Evolutionary conservation across 495 filamentous ascomycete genomes (phyloP).

Genomic region (Paragyromitra xinjiangensis): DNA sequence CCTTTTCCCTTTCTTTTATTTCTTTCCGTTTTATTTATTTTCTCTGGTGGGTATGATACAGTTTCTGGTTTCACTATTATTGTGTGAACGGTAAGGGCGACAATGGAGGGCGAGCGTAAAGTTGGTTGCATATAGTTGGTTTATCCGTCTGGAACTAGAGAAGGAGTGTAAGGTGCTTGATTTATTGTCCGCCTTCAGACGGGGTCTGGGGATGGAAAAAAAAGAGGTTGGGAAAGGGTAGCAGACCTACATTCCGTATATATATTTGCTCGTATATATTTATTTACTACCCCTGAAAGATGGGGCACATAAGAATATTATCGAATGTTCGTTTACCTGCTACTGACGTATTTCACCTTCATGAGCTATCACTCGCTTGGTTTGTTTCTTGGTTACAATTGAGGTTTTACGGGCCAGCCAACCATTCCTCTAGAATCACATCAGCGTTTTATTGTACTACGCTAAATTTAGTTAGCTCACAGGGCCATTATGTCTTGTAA

Average conservation of each 20-base stretch:
- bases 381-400: background rate
- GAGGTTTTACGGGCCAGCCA: background rate
- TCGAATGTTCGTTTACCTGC: background rate
- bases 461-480: too few species aligned
- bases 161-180: background rate
- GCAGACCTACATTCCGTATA: slow-evolving; percentile 3
- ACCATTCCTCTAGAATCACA: background rate
- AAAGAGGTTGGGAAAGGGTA: background rate
- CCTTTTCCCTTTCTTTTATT: background rate
- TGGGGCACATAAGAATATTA: background rate
- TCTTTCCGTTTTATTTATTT: background rate
- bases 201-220: background rate
- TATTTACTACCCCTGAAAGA: slow-evolving; percentile 5
- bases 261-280: background rate
- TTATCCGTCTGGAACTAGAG: background rate
- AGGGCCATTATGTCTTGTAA: too few species aligned
- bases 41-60: background rate
- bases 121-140: background rate
- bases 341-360: background rate
- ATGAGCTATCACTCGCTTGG: background rate
- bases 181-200: background rate
- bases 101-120: background rate
- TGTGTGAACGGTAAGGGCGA: background rate
- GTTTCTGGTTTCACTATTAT: background rate
- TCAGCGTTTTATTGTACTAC: background rate